Evolutionary conservation across 1,139 yeast genomes (phyloP), one percentile per base, ranked within the genome.

Genomic region (Candida glucosophila): DNA sequence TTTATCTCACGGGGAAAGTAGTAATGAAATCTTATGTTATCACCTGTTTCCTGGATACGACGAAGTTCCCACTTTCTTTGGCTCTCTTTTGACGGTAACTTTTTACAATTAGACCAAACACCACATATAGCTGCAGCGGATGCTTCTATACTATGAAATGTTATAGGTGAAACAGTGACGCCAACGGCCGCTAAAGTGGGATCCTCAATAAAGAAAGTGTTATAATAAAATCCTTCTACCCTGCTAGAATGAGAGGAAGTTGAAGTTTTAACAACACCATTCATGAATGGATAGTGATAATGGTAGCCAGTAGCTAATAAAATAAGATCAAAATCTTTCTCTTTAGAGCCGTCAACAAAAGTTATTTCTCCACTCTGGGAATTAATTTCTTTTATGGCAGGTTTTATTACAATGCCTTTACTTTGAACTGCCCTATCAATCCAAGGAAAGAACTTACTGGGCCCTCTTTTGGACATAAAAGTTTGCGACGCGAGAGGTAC

Each of bases 271-370:
- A 48, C 8, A 15, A 17, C 10, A 15, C n/a, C 23, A n/a, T 27
- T 20, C 12, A 64, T 41, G 29, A 59, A 63, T 4, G 71, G 70
- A 32, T 49, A 62, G 23, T 62, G 54, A 32, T 46, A 59, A 23
- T 54, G 49, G 41, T 58, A 64, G 0, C 71, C 71, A 0, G 71
- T 64, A 2, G 66, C 69, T 32, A 60, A 63, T 3, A 60, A 40
- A 11, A 64, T 41, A 22, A 47, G 41, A 29, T 61, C 67, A 14
- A 58, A 53, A 22, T 44, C 41, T 2, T 26, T 14, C 4, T 49
- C 38, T 18, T 29, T 35, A 0, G 50, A 29, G 5, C 52, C 58
- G 34, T 56, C 63, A 2, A 35, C 44, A 29, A 56, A 62, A 16
- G 38, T 36, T 4, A 61, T 52, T 4, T 33, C 50, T 4, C 41